These are phyloP conservation scores for Aureobasidium melanogenum DNA, from an alignment of 2,329 filamentous ascomycete species.

Conservation along the genomic window DNA sequence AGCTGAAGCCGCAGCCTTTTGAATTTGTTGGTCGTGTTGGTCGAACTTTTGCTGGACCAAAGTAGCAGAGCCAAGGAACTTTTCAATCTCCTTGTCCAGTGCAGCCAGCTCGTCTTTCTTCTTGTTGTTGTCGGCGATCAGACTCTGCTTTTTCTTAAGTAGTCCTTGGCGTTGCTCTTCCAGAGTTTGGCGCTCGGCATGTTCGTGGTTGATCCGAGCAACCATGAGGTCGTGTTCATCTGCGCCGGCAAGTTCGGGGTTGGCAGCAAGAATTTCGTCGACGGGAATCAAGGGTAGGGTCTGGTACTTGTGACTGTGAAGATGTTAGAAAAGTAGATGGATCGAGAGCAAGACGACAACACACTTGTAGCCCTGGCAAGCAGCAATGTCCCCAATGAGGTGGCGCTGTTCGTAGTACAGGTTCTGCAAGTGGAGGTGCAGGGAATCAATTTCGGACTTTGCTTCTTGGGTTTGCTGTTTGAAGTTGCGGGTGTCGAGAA, in stretches of 20 bases:
- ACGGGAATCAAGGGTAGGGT: conserved; percentile 75
- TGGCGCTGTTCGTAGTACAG: conserved; percentile 93
- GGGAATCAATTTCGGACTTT: conserved; percentile 78
- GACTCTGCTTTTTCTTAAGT: conserved; percentile 55
- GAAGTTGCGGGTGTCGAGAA: conserved; percentile 72
- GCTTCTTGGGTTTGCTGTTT: conserved; percentile 81
- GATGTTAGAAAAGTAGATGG: conserved; percentile 3
- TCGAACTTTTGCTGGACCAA: conserved; percentile 15
- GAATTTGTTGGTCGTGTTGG: conserved; percentile 5
- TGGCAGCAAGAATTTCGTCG: conserved; percentile 68
- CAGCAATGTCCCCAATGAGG: conserved; percentile 77
- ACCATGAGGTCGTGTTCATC: conserved; percentile 79
- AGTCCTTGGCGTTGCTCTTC: conserved; percentile 68
- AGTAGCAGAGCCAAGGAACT: conserved; percentile 74
- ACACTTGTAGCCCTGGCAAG: conserved; percentile 86
- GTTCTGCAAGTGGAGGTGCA: conserved; percentile 91
- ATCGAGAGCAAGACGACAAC: conserved; percentile 27
- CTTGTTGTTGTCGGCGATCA: conserved; percentile 76
- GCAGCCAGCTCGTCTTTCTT: conserved; percentile 88
- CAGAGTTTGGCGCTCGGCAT: conserved; percentile 70
- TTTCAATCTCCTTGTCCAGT: conserved; percentile 84
- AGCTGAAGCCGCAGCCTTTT: background rate
- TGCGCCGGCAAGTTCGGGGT: conserved; percentile 64
- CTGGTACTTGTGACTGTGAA: conserved; percentile 69
- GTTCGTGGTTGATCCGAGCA: conserved; percentile 84